Percentiles rank a stretch among this genome's conserved stretches.
Evolutionary conservation across 2,329 filamentous ascomycete genomes (phyloP).

Genomic region (Aspergillus sp.): DNA sequence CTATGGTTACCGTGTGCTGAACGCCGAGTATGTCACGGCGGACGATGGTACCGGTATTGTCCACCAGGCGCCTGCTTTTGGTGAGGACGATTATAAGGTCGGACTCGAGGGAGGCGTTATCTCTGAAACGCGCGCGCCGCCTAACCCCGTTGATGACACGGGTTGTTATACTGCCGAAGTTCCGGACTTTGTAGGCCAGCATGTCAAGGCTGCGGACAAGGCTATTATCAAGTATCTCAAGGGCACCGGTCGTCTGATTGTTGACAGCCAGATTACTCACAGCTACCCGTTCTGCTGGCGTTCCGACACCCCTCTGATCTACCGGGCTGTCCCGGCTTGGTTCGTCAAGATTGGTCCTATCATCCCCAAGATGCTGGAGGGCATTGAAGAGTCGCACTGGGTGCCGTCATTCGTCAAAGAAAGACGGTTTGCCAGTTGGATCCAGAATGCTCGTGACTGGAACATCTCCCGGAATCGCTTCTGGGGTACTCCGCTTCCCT

Average conservation of each 20-base stretch:
- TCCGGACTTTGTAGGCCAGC: constrained; percentile 76
- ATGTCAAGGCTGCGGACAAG: constrained; percentile 92
- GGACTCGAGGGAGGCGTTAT: constrained; percentile 75
- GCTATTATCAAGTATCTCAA: constrained; percentile 89
- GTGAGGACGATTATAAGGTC: constrained; percentile 92
- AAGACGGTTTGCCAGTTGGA: constrained; percentile 87
- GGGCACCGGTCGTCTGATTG: constrained; percentile 70
- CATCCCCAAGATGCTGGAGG: constrained; percentile 84
- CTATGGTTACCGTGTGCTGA: constrained; percentile 75
- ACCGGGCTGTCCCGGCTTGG: constrained; percentile 89
- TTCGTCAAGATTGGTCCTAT: constrained; percentile 85
- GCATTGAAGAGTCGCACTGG: constrained; percentile 88
- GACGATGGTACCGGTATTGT: constrained; percentile 93
- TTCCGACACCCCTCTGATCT: constrained; percentile 93
- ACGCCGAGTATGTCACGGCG: constrained; percentile 80
- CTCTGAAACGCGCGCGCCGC: constrained; percentile 72
- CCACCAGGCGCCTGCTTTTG: constrained; percentile 89
- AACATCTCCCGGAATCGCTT: constrained; percentile 92
- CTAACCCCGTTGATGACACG: constrained; percentile 83
- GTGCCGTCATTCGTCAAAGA: constrained; percentile 89
- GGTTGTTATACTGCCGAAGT: constrained; percentile 78
- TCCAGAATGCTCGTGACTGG: constrained; percentile 88
- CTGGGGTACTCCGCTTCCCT: constrained; percentile 89
- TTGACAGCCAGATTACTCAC: constrained; percentile 84
- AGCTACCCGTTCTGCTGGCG: constrained; percentile 92